A percentile compares a stretch with the other conserved stretches of the same genome.
Conservation (phyloP, 805 yeast species). For the Alloascoidea africana region DNA sequence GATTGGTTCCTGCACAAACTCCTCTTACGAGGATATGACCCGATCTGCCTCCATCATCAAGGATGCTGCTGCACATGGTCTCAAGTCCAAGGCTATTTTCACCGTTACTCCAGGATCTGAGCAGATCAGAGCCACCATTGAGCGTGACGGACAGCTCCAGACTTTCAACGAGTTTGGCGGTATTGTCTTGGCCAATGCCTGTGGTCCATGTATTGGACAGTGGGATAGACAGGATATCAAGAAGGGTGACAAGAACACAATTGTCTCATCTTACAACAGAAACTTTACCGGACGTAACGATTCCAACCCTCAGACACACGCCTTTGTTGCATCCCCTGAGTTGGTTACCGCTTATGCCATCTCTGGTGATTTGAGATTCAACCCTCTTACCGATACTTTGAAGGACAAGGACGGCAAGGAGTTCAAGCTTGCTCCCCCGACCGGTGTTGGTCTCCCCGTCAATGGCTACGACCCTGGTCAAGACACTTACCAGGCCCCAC, state of each 20-base stretch:
- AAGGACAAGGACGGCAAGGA: slow-evolving; percentile 80
- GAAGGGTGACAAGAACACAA: slow-evolving; percentile 92
- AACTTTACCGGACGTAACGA: slow-evolving; percentile 96
- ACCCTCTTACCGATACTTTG: slow-evolving; percentile 86
- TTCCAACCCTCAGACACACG: slow-evolving; percentile 95
- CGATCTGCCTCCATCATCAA: slow-evolving; percentile 86
- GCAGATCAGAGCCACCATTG: slow-evolving; percentile 96
- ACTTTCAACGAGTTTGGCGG: slow-evolving; percentile 90
- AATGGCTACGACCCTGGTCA: slow-evolving; percentile 87
- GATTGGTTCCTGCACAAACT: slow-evolving; percentile 97
- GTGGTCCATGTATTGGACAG: slow-evolving; percentile 99
- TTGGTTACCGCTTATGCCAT: slow-evolving; percentile 90
- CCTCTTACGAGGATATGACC: slow-evolving; percentile 96
- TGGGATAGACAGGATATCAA: slow-evolving; percentile 93
- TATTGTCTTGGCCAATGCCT: slow-evolving; percentile 89
- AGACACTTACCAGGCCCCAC: slow-evolving; percentile 96
- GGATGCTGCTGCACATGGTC: slow-evolving; percentile 84
- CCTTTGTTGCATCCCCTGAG: slow-evolving; percentile 95
- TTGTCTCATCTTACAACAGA: slow-evolving; percentile 95
- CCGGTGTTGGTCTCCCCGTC: slow-evolving; percentile 81
- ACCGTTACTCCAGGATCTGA: slow-evolving; percentile 97
- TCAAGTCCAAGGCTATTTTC: slow-evolving; percentile 82
- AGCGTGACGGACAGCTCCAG: slow-evolving; percentile 84
- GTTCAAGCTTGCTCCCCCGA: slow-evolving; percentile 78
- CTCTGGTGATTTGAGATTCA: slow-evolving; percentile 92